Conservation (phyloP, 139 green algal genomes). For the Dunaliella primolecta region DNA sequence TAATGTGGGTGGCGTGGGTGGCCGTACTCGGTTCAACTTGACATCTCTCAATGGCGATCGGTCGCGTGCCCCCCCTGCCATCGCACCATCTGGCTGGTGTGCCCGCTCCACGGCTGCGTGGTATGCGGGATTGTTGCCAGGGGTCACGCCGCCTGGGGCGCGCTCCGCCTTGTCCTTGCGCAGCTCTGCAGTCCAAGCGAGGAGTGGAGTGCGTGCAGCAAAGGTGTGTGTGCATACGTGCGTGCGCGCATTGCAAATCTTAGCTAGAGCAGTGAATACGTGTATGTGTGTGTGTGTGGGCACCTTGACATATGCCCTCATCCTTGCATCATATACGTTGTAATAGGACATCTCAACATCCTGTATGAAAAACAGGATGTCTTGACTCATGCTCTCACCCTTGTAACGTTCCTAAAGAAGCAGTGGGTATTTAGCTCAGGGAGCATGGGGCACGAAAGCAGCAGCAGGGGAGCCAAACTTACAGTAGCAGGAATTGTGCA, state of each 20-base stretch:
- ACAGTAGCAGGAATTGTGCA: too few species aligned
- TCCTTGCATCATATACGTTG: too few species aligned
- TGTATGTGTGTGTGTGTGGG: slow-evolving; percentile 4
- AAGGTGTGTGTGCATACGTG: background rate
- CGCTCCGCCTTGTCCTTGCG: slow-evolving; percentile 68
- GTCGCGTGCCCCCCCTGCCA: slow-evolving; percentile 1
- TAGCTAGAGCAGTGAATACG: background rate
- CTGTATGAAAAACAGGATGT: too few species aligned
- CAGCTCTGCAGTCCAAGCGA: too few species aligned
- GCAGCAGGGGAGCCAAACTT: too few species aligned
- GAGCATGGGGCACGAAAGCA: too few species aligned
- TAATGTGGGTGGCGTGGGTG: background rate
- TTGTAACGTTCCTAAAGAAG: too few species aligned
- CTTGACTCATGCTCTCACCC: too few species aligned
- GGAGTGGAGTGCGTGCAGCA: background rate
- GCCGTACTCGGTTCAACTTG: background rate
- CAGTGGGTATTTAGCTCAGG: too few species aligned
- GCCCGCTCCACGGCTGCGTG: slow-evolving; percentile 34
- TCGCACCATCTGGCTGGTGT: background rate
- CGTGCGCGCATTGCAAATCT: background rate
- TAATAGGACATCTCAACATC: too few species aligned
- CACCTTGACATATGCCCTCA: background rate
- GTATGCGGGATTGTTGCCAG: slow-evolving; percentile 38
- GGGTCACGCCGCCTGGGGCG: slow-evolving; percentile 57
- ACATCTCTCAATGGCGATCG: background rate